Evolutionary conservation across 140 eudicot genomes (phyloP), one percentile per base, ranked within the genome.

Genomic region (Erigeron philadelphicus): DNA sequence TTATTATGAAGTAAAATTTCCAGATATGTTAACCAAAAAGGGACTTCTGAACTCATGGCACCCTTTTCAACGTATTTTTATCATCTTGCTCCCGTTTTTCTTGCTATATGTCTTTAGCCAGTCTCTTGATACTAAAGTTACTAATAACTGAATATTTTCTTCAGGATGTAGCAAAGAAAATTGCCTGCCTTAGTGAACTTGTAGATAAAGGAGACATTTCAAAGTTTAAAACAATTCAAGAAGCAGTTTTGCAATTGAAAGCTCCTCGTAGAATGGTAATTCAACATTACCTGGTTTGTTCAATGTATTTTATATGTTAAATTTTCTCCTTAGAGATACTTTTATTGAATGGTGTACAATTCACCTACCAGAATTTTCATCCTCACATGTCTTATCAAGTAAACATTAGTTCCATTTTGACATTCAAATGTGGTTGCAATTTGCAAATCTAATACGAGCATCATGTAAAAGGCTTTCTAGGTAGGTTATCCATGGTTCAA

Each of bases 211-310:
- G 87, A 64, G 87, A 83, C 53, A 13, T 79, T 46, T 73, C 78
- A 54, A 76, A 83, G 67, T 80, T 79, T 66, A 65, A 72, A 41
- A 16, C 38, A n/a, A 69, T 83, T 68, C 80, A 73, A 76, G 80
- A 83, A 72, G 65, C 82, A 3, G 56, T 79, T 65, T 55, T 72
- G 58, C 84, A 79, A 69, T 72, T 83, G 73, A 76, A 76, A 76
- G 84, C 84, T 68, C 82, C 87, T 45, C 79, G 77, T 59, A 76
- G 55, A 72, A 45, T 83, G 87, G 87, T 83, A 76, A 62, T 67
- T 76, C 35, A 56, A 46, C 19, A 17, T 35, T 58, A 38, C 41
- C 52, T 9, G 4, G 42, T 61, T 58, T 59, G 5, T 60, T 55
- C 60, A 50, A 58, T 58, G 66, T 19, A 21, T 54, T 17, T 47